Conservation (phyloP, 257 asterid species). For the Nicotiana knightiana region DNA sequence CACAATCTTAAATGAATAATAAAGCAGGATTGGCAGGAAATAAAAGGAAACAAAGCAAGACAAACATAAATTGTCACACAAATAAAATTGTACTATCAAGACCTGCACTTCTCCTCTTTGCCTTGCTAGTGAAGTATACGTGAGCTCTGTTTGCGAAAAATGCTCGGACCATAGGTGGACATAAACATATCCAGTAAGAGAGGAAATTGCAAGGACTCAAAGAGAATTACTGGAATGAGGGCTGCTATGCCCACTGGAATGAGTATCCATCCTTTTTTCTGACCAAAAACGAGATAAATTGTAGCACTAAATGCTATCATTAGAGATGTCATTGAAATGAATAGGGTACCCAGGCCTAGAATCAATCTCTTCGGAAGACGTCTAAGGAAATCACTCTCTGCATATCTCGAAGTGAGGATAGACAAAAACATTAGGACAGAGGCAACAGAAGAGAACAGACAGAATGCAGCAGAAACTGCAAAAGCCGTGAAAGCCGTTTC, state of each 20-base stretch:
- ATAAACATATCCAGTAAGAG: slow-evolving; percentile 19
- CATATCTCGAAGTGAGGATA: slow-evolving; percentile 25
- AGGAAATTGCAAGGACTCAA: slow-evolving; percentile 18
- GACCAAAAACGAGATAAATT: slow-evolving; percentile 14
- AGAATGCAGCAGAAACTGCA: neutral
- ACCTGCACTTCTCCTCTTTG: neutral
- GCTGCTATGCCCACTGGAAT: slow-evolving; percentile 14
- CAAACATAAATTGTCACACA: too few relatives aligned
- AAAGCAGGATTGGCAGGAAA: too few relatives aligned
- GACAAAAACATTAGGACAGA: slow-evolving; percentile 23
- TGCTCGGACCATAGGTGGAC: slow-evolving; percentile 18
- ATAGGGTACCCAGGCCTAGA: slow-evolving; percentile 17
- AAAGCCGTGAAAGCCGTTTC: neutral
- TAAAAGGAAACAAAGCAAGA: too few relatives aligned
- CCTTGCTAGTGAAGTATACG: neutral
- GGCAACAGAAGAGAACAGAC: slow-evolving; percentile 22
- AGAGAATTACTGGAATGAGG: slow-evolving; percentile 16
- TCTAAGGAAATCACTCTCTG: slow-evolving; percentile 20
- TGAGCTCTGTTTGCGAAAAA: slow-evolving; percentile 13
- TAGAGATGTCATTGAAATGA: slow-evolving; percentile 21
- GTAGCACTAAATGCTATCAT: slow-evolving; percentile 29
- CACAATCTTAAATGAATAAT: too few relatives aligned
- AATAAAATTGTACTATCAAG: too few relatives aligned
- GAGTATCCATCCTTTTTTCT: slow-evolving; percentile 12
- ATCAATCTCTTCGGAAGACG: slow-evolving; percentile 21